A percentile compares a stretch with the other conserved stretches of the same genome.
Evolutionary conservation across 371 early-diverging fungal species (phyloP).

Genomic region (Cokeromyces recurvatus): DNA sequence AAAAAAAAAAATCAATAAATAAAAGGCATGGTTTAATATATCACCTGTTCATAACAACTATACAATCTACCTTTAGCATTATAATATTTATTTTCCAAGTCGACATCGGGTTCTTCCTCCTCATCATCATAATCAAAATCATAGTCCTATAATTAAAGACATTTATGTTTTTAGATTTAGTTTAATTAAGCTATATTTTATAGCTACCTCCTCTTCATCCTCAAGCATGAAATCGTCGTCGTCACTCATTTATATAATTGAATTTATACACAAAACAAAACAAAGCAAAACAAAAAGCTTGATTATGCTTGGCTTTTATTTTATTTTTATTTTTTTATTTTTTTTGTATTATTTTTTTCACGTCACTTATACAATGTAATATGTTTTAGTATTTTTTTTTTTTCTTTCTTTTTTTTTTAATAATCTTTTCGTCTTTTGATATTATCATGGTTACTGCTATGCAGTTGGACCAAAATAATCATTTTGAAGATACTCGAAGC

Average conservation of each 20-base stretch:
- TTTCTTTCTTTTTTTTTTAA: too few species aligned
- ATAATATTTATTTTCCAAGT: conserved; percentile 93
- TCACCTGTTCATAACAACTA: too few species aligned
- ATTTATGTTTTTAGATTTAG: neutral
- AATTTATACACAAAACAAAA: too few species aligned
- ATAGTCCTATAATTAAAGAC: conserved; percentile 50
- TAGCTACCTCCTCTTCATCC: conserved; percentile 55
- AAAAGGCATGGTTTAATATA: too few species aligned
- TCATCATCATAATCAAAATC: conserved; percentile 89
- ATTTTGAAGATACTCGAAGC: conserved; percentile 56
- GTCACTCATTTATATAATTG: conserved; percentile 40
- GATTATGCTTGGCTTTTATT: too few species aligned
- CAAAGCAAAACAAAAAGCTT: too few species aligned
- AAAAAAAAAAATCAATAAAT: neutral
- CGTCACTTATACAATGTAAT: too few species aligned
- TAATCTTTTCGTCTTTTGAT: too few species aligned
- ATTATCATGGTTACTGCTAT: conserved; percentile 32
- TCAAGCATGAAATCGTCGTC: conserved; percentile 74
- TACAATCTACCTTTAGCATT: conserved; percentile 77
- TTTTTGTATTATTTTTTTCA: too few species aligned
- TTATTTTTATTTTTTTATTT: too few species aligned
- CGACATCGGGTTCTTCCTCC: conserved; percentile 80
- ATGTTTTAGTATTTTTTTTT: too few species aligned
- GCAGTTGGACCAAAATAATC: conserved; percentile 11
- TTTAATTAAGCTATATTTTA: neutral